These are phyloP conservation scores for Mycocentrospora acerina DNA, from an alignment of 2,329 filamentous ascomycete genomes.

Conservation along the genomic window DNA sequence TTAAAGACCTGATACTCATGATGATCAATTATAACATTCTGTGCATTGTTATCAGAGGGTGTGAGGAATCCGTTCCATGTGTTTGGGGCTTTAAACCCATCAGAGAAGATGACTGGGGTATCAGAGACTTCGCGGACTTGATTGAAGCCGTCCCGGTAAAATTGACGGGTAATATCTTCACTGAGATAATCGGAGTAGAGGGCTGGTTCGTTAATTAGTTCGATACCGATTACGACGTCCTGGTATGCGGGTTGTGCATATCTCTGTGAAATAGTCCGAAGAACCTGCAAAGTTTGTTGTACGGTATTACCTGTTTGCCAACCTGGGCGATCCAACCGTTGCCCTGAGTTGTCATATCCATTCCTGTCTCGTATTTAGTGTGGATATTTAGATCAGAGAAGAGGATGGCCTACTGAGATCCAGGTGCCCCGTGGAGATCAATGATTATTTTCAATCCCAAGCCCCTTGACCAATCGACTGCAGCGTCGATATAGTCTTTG, in stretches of 20 bases:
- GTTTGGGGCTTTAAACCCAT: conserved; percentile 56
- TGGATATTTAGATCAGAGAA: too few relatives aligned
- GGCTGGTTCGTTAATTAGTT: conserved; percentile 59
- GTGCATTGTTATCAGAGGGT: conserved; percentile 50
- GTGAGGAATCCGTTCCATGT: conserved; percentile 65
- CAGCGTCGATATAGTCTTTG: conserved; percentile 56
- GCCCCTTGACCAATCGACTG: conserved; percentile 58
- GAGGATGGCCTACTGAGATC: conserved; percentile 44
- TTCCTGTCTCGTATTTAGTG: conserved; percentile 36
- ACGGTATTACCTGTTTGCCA: conserved; percentile 54
- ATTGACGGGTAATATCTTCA: conserved; percentile 52
- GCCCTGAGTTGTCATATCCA: conserved; percentile 64
- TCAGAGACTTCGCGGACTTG: conserved; percentile 48
- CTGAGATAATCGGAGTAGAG: conserved; percentile 48
- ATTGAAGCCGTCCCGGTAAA: conserved; percentile 58
- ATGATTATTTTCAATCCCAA: conserved; percentile 59
- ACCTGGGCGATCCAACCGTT: conserved; percentile 45
- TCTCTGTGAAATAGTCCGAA: conserved; percentile 59
- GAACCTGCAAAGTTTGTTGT: conserved; percentile 55
- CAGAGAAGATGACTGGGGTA: conserved; percentile 59
- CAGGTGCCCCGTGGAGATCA: conserved; percentile 60
- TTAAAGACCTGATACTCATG: conserved; percentile 70
- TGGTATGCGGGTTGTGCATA: conserved; percentile 57
- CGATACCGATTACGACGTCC: conserved; percentile 60
- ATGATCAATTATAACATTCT: conserved; percentile 64